A percentile compares a stretch with the other conserved stretches of the same genome.
Conservation (phyloP, 2,329 filamentous ascomycete species). For the Huntiella moniliformis region DNA sequence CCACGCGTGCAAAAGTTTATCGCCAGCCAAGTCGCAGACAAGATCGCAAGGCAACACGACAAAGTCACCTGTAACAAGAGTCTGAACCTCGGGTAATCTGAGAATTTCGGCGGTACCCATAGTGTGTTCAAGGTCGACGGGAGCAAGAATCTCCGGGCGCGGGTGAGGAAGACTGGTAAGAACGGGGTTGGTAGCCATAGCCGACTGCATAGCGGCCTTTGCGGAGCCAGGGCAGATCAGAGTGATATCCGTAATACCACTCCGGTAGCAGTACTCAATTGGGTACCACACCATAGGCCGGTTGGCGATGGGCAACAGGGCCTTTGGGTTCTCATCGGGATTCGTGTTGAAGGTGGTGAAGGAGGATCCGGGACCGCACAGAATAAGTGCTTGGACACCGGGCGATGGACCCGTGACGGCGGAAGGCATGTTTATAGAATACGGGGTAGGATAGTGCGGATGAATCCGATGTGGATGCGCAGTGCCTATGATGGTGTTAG, state of each 20-base stretch:
- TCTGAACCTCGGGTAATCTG: slow-evolving; percentile 61
- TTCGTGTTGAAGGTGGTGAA: slow-evolving; percentile 69
- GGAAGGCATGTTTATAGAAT: slow-evolving; percentile 44
- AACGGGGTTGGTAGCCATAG: slow-evolving; percentile 59
- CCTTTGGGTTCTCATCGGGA: slow-evolving; percentile 64
- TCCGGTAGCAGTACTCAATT: slow-evolving; percentile 67
- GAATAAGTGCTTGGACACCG: slow-evolving; percentile 64
- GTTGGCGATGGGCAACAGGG: slow-evolving; percentile 65
- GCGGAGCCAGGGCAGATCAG: slow-evolving; percentile 47
- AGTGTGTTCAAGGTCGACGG: slow-evolving; percentile 56
- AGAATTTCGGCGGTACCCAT: slow-evolving; percentile 82
- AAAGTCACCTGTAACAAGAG: slow-evolving; percentile 69
- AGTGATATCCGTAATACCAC: slow-evolving; percentile 53
- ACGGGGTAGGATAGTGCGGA: slow-evolving; percentile 2
- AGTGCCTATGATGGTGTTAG: not conserved
- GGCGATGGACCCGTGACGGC: slow-evolving; percentile 53
- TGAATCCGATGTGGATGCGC: slow-evolving; percentile 1
- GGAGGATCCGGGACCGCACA: slow-evolving; percentile 66
- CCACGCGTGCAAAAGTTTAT: slow-evolving; percentile 74
- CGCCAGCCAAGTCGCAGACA: slow-evolving; percentile 73
- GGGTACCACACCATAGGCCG: slow-evolving; percentile 82
- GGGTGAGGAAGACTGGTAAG: slow-evolving; percentile 56
- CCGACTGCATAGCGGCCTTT: slow-evolving; percentile 45
- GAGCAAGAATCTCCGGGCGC: slow-evolving; percentile 57
- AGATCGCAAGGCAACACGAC: slow-evolving; percentile 83